Conservation (phyloP, 768 basidiomycete genomes). For the Mycena chlorophos region DNA sequence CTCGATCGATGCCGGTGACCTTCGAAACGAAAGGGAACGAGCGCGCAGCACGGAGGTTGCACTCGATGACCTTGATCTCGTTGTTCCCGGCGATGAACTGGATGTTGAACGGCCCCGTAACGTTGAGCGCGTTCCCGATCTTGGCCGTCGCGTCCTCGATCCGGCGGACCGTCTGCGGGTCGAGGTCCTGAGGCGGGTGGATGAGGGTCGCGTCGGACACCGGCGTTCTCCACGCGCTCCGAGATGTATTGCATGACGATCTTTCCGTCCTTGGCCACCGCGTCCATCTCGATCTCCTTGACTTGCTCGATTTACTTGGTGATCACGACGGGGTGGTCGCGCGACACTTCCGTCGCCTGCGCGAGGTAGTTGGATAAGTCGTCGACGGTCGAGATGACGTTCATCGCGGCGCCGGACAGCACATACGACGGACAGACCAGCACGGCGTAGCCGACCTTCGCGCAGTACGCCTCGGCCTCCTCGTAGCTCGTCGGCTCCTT, state of each 20-base stretch:
- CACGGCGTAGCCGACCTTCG: conserved; percentile 92
- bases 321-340: conserved; percentile 98
- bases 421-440: no score
- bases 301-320: conserved; percentile 99
- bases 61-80: conserved; percentile 99
- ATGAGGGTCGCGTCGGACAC: no score
- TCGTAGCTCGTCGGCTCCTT: conserved; percentile 85
- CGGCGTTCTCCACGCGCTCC: no score
- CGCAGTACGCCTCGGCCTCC: conserved; percentile 86
- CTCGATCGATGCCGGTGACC: conserved; percentile 96
- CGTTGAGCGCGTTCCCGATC: no score
- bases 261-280: no score
- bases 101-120: no score
- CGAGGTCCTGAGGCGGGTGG: no score
- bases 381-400: conserved; percentile 91
- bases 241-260: no score
- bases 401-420: conserved; percentile 99
- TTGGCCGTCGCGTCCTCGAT: no score
- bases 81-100: no score
- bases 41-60: conserved; percentile 94
- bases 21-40: conserved; percentile 99
- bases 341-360: no score
- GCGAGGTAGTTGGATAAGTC: conserved; percentile 91
- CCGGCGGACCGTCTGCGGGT: no score
- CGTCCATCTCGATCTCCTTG: conserved; percentile 99